A percentile compares a stretch with the other conserved stretches of the same genome.
Evolutionary conservation across 2,329 filamentous ascomycete genomes (phyloP).

Genomic region (Aspergillus tubingensis): DNA sequence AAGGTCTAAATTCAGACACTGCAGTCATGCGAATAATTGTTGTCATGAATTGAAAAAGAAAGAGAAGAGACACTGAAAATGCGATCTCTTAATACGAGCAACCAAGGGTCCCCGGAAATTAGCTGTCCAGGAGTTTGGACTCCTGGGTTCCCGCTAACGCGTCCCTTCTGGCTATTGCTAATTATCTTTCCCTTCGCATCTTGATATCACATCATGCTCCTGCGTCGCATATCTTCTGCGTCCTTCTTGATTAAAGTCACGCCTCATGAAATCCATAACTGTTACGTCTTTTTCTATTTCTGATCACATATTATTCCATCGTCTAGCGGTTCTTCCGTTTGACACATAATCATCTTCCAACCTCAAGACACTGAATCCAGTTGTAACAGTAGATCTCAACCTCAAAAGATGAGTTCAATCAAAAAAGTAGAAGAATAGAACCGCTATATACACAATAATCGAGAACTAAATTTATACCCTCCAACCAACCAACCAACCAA

Average conservation of each 20-base stretch:
- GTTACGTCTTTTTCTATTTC: conserved; percentile 17
- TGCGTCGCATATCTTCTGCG: conserved; percentile 28
- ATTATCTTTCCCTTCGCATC: conserved; percentile 4
- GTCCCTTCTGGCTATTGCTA: conserved; percentile 25
- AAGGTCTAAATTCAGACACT: conserved; percentile 71
- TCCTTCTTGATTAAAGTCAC: conserved; percentile 38
- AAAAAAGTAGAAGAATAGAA: no score
- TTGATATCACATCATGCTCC: conserved; percentile 18
- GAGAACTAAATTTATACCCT: background rate
- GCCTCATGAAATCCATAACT: conserved; percentile 40
- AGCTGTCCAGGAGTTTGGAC: no score
- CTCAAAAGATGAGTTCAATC: no score
- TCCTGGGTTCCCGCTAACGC: background rate
- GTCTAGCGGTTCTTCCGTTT: background rate
- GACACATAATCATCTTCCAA: background rate
- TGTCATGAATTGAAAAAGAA: conserved; percentile 27
- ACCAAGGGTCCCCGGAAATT: background rate
- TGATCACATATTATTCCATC: background rate
- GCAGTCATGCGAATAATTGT: conserved; percentile 9
- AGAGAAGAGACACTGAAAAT: conserved; percentile 16
- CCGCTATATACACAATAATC: no score
- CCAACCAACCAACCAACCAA: background rate
- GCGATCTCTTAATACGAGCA: conserved; percentile 12
- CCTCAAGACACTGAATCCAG: no score
- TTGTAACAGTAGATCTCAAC: background rate